These are phyloP conservation scores for Forsythia viridissima DNA, from an alignment of 257 asterid genomes.

Conservation along the genomic window DNA sequence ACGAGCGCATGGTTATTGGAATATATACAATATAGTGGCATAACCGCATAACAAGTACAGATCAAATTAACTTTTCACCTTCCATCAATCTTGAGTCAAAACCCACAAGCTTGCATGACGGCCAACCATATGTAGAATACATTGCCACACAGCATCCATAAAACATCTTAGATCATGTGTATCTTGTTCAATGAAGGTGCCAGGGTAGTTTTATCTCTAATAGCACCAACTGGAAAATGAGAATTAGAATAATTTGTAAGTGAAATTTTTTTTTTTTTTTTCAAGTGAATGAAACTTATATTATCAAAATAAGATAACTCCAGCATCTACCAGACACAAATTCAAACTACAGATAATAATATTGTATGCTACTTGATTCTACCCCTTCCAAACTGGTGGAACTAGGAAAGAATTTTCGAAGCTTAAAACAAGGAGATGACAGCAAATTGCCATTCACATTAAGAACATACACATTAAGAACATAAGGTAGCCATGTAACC, in stretches of 20 bases:
- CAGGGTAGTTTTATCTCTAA: neutral
- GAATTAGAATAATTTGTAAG: neutral
- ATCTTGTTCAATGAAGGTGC: neutral
- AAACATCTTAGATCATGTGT: neutral
- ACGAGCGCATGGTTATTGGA: neutral
- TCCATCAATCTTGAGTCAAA: neutral
- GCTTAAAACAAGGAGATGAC: neutral
- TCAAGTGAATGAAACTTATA: neutral
- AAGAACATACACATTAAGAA: neutral
- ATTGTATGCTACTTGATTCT: neutral
- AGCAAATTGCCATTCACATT: neutral
- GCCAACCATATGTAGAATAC: neutral
- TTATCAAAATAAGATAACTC: neutral
- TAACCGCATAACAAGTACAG: constrained; percentile 19
- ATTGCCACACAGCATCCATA: neutral
- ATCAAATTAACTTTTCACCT: neutral
- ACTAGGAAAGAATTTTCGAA: neutral
- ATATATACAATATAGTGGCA: neutral
- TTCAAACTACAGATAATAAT: neutral
- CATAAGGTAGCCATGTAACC: neutral
- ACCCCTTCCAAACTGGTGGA: neutral
- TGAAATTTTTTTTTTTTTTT: neutral
- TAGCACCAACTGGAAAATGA: neutral
- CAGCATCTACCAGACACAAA: neutral
- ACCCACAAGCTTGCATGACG: constrained; percentile 8